Percentiles rank a stretch among this genome's conserved stretches.
Evolutionary conservation across 176 grass and related monocot genomes (phyloP).

Genomic region (Oryza glaberrima): DNA sequence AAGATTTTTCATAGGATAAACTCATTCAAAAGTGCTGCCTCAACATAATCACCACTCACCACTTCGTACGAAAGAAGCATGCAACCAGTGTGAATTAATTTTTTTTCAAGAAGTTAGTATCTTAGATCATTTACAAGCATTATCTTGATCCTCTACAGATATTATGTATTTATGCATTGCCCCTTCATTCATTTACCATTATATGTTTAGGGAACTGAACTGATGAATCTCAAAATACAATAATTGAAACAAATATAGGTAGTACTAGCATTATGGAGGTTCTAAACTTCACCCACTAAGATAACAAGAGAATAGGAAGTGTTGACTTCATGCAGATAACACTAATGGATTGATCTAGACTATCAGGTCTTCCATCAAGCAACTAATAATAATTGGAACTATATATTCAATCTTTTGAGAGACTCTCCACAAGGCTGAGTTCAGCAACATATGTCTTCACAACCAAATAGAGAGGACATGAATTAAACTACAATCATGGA

Average conservation of each 20-base stretch:
- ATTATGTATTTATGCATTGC: conserved; percentile 1
- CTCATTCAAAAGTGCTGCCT: background rate
- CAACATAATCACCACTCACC: conserved; percentile 17
- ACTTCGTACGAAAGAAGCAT: conserved; percentile 19
- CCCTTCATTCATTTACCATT: background rate
- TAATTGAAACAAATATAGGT: background rate
- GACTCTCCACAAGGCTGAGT: background rate
- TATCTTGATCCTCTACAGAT: background rate
- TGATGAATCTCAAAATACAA: conserved; percentile 7
- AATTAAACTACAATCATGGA: conserved; percentile 9
- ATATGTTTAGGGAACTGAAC: background rate
- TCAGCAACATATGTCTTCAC: background rate
- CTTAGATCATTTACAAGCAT: background rate
- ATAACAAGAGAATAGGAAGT: conserved; percentile 10
- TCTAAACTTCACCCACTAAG: background rate
- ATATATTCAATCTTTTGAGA: background rate
- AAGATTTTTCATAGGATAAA: conserved; percentile 6
- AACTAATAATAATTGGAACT: background rate
- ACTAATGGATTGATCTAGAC: background rate
- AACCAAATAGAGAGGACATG: background rate
- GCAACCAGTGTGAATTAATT: background rate
- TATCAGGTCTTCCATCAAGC: background rate
- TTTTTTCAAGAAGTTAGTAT: conserved; percentile 5
- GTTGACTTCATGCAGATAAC: background rate
- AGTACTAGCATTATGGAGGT: background rate